Base-by-base conservation (phyloP, 2,329 filamentous ascomycete species). In the Diplodia sapinea region DNA sequence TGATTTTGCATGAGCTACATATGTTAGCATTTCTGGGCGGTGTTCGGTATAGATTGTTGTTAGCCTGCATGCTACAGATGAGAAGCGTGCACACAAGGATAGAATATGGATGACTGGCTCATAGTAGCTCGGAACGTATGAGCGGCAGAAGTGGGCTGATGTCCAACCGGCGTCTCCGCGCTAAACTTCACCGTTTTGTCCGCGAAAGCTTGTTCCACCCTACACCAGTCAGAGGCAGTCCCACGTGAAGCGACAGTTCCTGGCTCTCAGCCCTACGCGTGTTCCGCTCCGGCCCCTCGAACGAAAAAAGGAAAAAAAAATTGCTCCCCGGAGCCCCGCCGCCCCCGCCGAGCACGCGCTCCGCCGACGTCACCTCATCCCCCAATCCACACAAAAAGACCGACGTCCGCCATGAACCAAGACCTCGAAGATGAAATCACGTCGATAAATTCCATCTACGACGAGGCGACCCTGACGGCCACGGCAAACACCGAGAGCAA, bases 361-460 rank as follows among this genome's bases (percentile, higher is more conserved):
- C 23, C 62, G 38, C 26, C 62, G 15, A 50, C 64, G 52, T 59
- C 52, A 47, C 54, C 2, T 55, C 26, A 31, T 15, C 54, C n/a
- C 43, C 43, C 43, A 36, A 47, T 47, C 43, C 43, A 47, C 43
- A 47, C 43, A n/a, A 47, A 47, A 47, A 47, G 43, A 40, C 55
- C 13, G 33, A 11, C 33, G n/a, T 38, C 61, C 29, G 43, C 52
- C 65, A 69, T 69, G 65, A 69, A 73, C 57, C 74, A 77, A 70
- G 79, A 83, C 61, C 84, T 94, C 31, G 77, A 80, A 59, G 91
- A 95, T 79, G 92, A 95, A 76, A 81, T 94, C 36, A 90, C 90
- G 74, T 92, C 90, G 70, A 90, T 95, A 74, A 95, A 94, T 79
- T 91, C 92, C 66, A 95, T 95, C 71, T 95, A 94, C 79, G 89